phyloP scores from a whole-genome alignment of 163 green algal species.

The Chloromonas sp. region DNA sequence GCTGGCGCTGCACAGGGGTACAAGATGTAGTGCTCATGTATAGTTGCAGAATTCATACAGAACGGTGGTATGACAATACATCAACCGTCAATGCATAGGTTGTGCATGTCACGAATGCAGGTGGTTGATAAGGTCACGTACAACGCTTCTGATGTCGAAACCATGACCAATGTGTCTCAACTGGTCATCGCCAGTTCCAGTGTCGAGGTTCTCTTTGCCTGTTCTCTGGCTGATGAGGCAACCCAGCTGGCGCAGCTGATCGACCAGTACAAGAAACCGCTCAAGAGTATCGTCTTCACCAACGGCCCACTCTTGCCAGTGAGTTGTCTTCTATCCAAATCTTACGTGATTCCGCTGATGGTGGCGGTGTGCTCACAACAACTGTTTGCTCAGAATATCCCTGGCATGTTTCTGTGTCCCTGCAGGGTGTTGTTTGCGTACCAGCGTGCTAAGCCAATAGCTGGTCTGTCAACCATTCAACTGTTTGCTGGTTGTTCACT shows the following conservation, averaged over 20 bases:
- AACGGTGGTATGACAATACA: too few relatives aligned
- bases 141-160: not conserved
- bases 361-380: too few relatives aligned
- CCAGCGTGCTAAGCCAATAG: not conserved
- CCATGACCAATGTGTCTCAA: not conserved
- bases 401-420: too few relatives aligned
- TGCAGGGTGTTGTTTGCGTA: not conserved
- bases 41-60: too few relatives aligned
- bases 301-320: constrained; percentile 10
- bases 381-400: too few relatives aligned
- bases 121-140: not conserved
- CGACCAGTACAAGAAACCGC: constrained; percentile 9
- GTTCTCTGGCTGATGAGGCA: constrained; percentile 13
- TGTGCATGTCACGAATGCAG: not conserved
- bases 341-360: too few relatives aligned
- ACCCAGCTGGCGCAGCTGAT: not conserved
- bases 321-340: not conserved
- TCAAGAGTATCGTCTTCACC: constrained; percentile 33
- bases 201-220: constrained; percentile 23
- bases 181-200: not conserved
- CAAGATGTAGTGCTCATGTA: too few relatives aligned
- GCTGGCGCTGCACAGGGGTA: not conserved
- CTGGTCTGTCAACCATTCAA: not conserved
- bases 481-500: too few relatives aligned
- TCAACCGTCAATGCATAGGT: too few relatives aligned